Evolutionary conservation across 2,329 filamentous ascomycete species (phyloP).

Genomic region (Mycosphaerelloides madeirae): DNA sequence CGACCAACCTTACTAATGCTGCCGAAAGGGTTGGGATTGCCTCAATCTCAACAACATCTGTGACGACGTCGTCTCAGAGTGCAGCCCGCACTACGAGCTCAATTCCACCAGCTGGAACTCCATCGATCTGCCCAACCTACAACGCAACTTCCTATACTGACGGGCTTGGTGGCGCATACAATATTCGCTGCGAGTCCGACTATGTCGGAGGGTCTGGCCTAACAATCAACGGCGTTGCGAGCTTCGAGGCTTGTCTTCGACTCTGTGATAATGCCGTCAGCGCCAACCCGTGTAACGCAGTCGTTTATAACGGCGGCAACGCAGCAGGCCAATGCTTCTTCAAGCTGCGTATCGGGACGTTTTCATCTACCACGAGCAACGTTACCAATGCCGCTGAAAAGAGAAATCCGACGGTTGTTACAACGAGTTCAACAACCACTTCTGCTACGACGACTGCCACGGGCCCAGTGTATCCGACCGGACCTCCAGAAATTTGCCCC

Average conservation of each 20-base stretch:
- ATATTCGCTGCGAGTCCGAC: background rate
- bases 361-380: background rate
- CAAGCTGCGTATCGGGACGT: background rate
- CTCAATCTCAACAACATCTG: no score
- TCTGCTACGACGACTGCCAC: no score
- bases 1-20: no score
- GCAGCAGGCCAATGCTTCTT: background rate
- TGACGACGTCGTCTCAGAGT: no score
- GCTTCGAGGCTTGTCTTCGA: background rate
- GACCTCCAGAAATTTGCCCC: no score
- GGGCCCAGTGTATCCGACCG: no score
- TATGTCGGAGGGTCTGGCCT: background rate
- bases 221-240: background rate
- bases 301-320: background rate
- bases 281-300: background rate
- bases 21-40: no score
- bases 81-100: no score
- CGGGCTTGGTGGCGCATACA: background rate
- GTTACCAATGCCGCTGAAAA: background rate
- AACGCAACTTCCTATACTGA: background rate
- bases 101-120: no score
- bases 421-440: no score
- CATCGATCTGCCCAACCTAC: constrained; percentile 1
- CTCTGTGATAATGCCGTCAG: background rate
- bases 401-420: no score